Evolutionary conservation across 352 stramenopile genomes (phyloP).

Genomic region (Pythium utonaiense): DNA sequence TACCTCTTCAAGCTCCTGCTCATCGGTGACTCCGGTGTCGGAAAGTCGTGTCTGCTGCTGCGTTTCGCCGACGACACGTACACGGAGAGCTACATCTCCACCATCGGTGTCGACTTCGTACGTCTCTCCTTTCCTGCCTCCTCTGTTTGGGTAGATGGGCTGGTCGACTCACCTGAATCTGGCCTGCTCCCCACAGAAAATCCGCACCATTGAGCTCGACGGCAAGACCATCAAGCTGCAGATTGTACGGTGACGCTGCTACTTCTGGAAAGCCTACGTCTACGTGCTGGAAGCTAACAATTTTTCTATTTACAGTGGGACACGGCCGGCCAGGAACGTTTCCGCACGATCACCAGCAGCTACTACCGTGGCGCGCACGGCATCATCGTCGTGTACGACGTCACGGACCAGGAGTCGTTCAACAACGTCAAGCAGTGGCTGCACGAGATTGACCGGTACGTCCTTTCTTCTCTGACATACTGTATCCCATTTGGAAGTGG

Average conservation of each 20-base stretch:
- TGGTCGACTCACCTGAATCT: constrained; percentile 12
- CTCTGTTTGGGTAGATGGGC: no score
- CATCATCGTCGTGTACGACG: constrained; percentile 99
- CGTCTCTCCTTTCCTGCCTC: constrained; percentile 34
- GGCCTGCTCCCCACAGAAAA: constrained; percentile 82
- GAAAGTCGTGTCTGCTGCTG: constrained; percentile 98
- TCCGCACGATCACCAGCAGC: constrained; percentile 98
- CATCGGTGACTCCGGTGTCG: constrained; percentile 97
- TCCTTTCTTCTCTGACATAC: constrained; percentile 14
- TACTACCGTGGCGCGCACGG: constrained; percentile 99
- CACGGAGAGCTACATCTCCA: constrained; percentile 99
- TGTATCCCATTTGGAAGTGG: neutral
- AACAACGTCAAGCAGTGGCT: constrained; percentile 99
- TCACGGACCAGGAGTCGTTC: constrained; percentile 97
- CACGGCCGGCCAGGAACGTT: constrained; percentile 99
- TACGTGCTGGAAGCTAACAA: neutral
- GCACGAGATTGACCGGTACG: constrained; percentile 87
- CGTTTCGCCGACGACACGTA: constrained; percentile 99
- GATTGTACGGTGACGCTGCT: constrained; percentile 81
- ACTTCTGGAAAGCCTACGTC: no score
- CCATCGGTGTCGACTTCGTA: constrained; percentile 99
- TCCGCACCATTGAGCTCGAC: constrained; percentile 99
- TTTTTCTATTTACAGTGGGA: constrained; percentile 88
- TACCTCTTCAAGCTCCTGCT: constrained; percentile 98
- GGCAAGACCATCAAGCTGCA: constrained; percentile 99